Base-by-base conservation (phyloP, 768 basidiomycete species). In the Rhodotorula diobovata region DNA sequence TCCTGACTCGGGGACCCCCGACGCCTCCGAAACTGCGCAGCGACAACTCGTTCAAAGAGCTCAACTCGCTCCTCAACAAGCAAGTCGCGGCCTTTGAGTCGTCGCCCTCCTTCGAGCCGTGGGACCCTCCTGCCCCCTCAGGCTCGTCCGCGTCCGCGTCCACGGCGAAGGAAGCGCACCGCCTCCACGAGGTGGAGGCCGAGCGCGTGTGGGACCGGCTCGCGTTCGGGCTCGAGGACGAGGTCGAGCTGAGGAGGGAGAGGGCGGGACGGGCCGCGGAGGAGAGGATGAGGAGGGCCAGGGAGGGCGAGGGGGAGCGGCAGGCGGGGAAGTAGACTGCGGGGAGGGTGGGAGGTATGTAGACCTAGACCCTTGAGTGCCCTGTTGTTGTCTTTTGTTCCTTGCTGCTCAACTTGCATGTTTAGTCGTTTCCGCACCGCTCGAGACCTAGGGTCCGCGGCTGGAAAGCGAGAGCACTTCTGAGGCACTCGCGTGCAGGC, bases 51-150 rank as follows among this genome's bases (percentile, higher is more conserved):
- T 74, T 77, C 74, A 77, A 73, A 25, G 68, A 63, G 30, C 72
- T 75, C 54, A 77, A 77, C 64, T 75, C 74, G 28, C 70, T 62
- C 2, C 72, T 77, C 20, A 77, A 75, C 63, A 61, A 61, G 25
- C 74, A 77, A 39, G 76, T 77, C 34, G 61, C 70, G 10, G 39
- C 63, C 23, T 75, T 58, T 55, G 76, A 77, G 45, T 56, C 54
- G 28, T 21, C 50, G 25, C 54, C 62, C 25, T 41, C 45, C 23
- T 66, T 68, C n/a, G 67, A 68, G n/a, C 57, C 73, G 20, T 74
- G 73, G 73, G 60, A 65, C 30, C 73, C 73, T n/a, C 59, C 25
- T 4, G 3, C 46, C 2, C 37, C 56, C 1, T 10, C 55, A n/a
- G n/a, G n/a, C 16, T 45, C 57, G 4, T 41, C 59, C 20, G 34